A percentile compares a stretch with the other conserved stretches of the same genome.
Evolutionary conservation across 2,329 filamentous ascomycete species (phyloP).

Genomic region (Talaromyces funiculosus): DNA sequence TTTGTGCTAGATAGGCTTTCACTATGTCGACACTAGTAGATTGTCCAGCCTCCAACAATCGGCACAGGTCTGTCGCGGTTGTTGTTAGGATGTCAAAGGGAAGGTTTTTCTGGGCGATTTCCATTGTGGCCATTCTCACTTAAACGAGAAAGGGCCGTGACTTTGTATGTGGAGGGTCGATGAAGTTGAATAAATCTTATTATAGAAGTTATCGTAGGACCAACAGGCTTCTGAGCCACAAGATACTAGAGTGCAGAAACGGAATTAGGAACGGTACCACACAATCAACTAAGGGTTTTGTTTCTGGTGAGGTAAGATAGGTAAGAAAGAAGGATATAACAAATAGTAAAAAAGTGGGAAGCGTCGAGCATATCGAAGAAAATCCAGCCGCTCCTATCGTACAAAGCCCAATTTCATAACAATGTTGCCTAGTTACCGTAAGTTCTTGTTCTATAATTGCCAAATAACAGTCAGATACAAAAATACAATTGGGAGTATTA

Average conservation of each 20-base stretch:
- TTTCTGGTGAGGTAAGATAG: neutral
- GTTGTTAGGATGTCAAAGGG: conserved; percentile 1
- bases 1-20: conserved; percentile 7
- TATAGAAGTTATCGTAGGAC: neutral
- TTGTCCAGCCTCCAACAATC: neutral
- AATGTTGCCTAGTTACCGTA: neutral
- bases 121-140: neutral
- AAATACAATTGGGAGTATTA: neutral
- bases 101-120: neutral
- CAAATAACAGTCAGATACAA: neutral
- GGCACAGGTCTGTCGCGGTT: conserved; percentile 1
- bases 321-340: neutral
- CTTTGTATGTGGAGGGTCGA: neutral
- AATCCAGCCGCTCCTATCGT: neutral
- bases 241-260: neutral
- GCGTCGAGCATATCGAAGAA: neutral
- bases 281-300: neutral
- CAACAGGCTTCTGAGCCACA: neutral
- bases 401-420: neutral
- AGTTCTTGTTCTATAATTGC: neutral
- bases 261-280: neutral
- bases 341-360: neutral
- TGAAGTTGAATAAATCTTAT: neutral
- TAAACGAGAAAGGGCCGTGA: neutral
- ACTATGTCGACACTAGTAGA: conserved; percentile 2